phyloP scores from a whole-genome alignment of 192 early-diverging fungal species.

The Pilaira anomala region DNA sequence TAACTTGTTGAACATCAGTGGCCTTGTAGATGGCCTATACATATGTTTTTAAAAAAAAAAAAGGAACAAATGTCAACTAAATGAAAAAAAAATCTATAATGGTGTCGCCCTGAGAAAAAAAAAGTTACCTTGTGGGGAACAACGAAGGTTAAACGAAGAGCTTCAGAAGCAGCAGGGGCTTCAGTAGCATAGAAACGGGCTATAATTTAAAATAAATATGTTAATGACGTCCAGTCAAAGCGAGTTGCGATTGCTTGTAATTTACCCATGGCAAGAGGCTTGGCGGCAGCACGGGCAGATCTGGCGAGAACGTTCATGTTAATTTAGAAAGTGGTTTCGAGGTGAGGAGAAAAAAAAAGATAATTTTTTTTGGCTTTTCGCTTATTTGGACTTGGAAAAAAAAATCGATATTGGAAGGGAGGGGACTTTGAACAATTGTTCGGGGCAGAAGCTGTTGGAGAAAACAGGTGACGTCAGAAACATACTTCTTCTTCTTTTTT shows the following conservation, averaged over 20 bases:
- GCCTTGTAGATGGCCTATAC: slow-evolving; percentile 68
- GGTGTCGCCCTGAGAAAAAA: background rate
- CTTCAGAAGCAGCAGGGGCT: slow-evolving; percentile 60
- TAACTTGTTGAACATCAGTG: slow-evolving; percentile 83
- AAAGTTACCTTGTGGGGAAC: slow-evolving; percentile 82
- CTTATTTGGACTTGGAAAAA: too few relatives aligned
- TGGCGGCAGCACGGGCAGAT: slow-evolving; percentile 46
- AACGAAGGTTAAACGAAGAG: slow-evolving; percentile 85
- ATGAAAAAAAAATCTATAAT: too few relatives aligned
- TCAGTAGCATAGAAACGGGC: slow-evolving; percentile 83
- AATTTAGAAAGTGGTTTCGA: background rate
- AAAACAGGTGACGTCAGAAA: too few relatives aligned
- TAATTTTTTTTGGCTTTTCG: too few relatives aligned
- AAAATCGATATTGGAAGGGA: too few relatives aligned
- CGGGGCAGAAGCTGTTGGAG: too few relatives aligned
- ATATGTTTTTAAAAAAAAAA: slow-evolving; percentile 9
- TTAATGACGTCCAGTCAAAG: too few relatives aligned
- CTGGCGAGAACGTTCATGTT: slow-evolving; percentile 51
- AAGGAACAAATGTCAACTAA: background rate
- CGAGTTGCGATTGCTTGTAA: too few relatives aligned
- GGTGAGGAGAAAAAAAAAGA: too few relatives aligned
- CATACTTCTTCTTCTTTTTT: too few relatives aligned
- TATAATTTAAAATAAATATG: slow-evolving; percentile 21
- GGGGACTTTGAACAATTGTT: too few relatives aligned
- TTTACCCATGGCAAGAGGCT: slow-evolving; percentile 49